Percentiles rank a stretch among this genome's conserved stretches.
Conservation (phyloP, 2,329 filamentous ascomycete genomes). For the Claviceps digitariae region DNA sequence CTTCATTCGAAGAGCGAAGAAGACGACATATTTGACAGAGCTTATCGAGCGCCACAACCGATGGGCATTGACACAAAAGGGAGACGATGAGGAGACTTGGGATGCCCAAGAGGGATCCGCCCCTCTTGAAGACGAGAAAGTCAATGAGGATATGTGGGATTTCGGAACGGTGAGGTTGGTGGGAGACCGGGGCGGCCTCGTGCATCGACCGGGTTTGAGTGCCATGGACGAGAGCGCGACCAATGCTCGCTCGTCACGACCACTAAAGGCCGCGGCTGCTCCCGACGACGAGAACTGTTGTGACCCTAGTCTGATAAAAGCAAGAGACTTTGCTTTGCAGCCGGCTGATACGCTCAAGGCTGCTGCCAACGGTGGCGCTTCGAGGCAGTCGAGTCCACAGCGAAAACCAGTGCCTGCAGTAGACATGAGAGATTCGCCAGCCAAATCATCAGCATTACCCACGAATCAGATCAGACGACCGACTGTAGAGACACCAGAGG, state of each 20-base stretch:
- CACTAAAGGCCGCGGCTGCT: constrained; percentile 33
- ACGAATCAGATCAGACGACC: constrained; percentile 22
- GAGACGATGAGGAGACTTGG: constrained; percentile 47
- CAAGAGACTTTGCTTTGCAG: constrained; percentile 29
- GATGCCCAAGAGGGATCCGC: constrained; percentile 43
- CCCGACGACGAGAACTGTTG: constrained; percentile 39
- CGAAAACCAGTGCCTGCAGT: constrained; percentile 33
- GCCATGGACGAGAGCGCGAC: constrained; percentile 70
- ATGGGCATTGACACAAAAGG: constrained; percentile 72
- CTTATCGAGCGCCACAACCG: constrained; percentile 82
- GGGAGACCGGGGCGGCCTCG: constrained; percentile 46
- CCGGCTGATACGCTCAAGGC: constrained; percentile 42
- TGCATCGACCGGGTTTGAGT: constrained; percentile 44
- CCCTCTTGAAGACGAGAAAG: constrained; percentile 38
- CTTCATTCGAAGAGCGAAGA: constrained; percentile 84
- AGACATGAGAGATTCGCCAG: constrained; percentile 32
- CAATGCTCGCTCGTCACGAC: constrained; percentile 54
- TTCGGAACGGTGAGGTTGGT: constrained; percentile 88
- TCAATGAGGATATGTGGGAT: constrained; percentile 88
- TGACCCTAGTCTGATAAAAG: constrained; percentile 38
- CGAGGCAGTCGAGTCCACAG: constrained; percentile 47
- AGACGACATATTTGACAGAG: constrained; percentile 92
- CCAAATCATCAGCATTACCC: constrained; percentile 47
- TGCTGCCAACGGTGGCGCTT: constrained; percentile 28
- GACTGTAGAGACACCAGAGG: constrained; percentile 25